Conservation (phyloP, 1,284 basidiomycete species). For the Irpex sp. region DNA sequence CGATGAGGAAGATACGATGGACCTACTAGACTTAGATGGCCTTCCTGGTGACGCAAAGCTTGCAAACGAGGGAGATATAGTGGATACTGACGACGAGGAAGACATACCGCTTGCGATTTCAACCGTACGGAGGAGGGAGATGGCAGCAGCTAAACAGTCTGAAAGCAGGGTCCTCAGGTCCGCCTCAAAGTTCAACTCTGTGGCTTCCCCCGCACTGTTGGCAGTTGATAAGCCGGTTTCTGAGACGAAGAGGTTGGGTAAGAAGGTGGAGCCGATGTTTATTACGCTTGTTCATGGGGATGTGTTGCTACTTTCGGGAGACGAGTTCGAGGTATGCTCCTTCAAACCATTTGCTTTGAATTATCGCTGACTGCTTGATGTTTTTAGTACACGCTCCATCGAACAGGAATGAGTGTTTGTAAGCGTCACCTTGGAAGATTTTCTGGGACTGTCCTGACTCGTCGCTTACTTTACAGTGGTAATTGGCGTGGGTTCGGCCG, state of each 20-base stretch:
- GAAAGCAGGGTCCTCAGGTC: not conserved
- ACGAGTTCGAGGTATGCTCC: conserved; percentile 46
- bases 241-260: conserved; percentile 2
- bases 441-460: not conserved
- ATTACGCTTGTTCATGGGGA: conserved; percentile 56
- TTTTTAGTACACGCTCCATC: conserved; percentile 11
- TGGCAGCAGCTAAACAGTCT: not conserved
- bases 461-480: not conserved
- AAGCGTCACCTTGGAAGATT: not conserved
- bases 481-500: not conserved
- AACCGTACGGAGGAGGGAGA: not conserved
- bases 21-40: not conserved
- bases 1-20: not conserved
- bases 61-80: not conserved
- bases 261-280: conserved; percentile 24
- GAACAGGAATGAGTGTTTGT: conserved; percentile 15
- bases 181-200: not conserved
- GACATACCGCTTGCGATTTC: conserved; percentile 1
- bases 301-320: conserved; percentile 41
- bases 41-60: not conserved
- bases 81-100: not conserved
- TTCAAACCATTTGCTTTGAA: not conserved
- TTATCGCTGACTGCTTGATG: not conserved
- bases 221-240: not conserved
- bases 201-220: not conserved